Base-by-base conservation (phyloP, 192 early-diverging fungal genomes). In the Dimargaris cristalligena region DNA sequence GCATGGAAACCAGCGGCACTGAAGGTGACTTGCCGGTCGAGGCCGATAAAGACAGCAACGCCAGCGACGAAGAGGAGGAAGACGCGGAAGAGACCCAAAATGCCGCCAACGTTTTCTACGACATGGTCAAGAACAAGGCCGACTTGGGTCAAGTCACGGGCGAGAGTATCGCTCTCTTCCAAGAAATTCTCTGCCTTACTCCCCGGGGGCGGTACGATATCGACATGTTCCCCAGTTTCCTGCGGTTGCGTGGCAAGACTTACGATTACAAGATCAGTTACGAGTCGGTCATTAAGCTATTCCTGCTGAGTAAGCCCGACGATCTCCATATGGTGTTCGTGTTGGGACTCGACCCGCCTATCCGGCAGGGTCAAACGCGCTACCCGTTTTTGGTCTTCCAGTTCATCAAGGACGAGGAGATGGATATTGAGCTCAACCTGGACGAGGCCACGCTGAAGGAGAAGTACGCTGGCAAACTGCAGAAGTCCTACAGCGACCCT, bases 211-310 rank as follows among this genome's bases (percentile, higher is more conserved):
- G 94, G 52, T 98, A 92, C 77, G 82, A 88, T 58, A 85, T 98
- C 60, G 91, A 95, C 67, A 84, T 99, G 80, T 89, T 89, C 69
- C 78, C 82, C 33, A 73, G 78, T 29, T 94, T 92, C 62, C 71
- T 99, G 64, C 90, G 95, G 44, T 77, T 99, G 45, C 91, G 92
- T 34, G 95, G 95, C 62, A 95, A 94, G 69, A 89, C 93, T 1
- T 91, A 96, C 78, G 95, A 99, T 67, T 99, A 96, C 80, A 91
- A 93, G 73, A 87, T 99, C 60, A 74, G 83, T 44, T 95, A 92
- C 74, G 80, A 74, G 33, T 85, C 77, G 54, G 83, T 99, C 30
- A 80, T 80, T 63, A 80, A 83, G 52, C 60, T 99, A 60, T 92
- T 94, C 60, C 72, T 94, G 63, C 75, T 99, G 20, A 83, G 87